Base-by-base conservation (phyloP, 1,139 yeast genomes). In the Taphrina communis region DNA sequence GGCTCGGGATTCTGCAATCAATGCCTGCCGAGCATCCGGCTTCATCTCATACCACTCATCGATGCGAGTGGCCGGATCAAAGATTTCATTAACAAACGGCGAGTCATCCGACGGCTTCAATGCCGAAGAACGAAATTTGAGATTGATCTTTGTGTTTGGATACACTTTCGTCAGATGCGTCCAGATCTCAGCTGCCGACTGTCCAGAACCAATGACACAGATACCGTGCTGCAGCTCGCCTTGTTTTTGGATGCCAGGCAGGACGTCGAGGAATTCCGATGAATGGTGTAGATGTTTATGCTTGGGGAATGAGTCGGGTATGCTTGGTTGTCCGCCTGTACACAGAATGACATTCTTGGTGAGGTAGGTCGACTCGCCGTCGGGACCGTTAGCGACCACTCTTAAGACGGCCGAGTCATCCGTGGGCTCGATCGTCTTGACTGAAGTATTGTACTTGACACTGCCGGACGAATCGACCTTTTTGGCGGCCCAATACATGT, bases 41-140 rank as follows among this genome's bases (percentile, higher is more conserved):
- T 68, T 55, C 63, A 71, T 61, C 8, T 56, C 65, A 57, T 70
- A 73, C 58, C 74, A 65, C 59, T 46, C 65, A 31, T 74, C 75
- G 17, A 72, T 71, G 7, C 67, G 67, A 14, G 67, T 57, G 11
- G 72, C 72, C 5, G 75, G 75, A 56, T 74, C 73, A 63, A 74
- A 74, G 9, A 74, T 70, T 56, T 74, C 75, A 50, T 74, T 74
- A 25, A 74, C 75, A 67, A 74, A 74, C 17, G 75, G 75, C n/a
- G 75, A 71, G 44, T 74, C 75, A 44, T 74, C 75, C 8, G 75
- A 68, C 9, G 75, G 75, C 17, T 71, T 69, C 46, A 73, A 62
- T 6, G 75, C 75, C 7, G 70, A 70, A 5, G 70, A 50, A 6
- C 74, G 66, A 46, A 73, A 71, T 11, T 71, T 68, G 69, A 74